Percentiles rank a stretch among this genome's conserved stretches.
Evolutionary conservation across 495 filamentous ascomycete species (phyloP).

Genomic region (Lophiotrema nucula): DNA sequence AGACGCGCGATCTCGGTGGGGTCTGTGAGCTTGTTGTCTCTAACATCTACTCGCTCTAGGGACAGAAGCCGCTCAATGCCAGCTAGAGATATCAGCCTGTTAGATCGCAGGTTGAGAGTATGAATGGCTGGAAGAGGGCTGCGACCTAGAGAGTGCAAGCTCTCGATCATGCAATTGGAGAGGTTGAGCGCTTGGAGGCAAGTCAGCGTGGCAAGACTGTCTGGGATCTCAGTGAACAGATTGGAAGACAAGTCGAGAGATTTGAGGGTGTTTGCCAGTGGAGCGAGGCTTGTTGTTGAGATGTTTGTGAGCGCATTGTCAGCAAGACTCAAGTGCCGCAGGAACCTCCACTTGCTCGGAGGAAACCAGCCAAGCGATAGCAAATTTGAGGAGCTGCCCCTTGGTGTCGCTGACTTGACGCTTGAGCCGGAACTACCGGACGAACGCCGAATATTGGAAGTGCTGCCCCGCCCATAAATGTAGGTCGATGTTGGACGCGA

Average conservation of each 20-base stretch:
- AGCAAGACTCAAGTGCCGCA: conserved; percentile 84
- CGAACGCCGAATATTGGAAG: conserved; percentile 74
- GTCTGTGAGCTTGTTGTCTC: conserved; percentile 88
- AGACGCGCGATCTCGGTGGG: conserved; percentile 87
- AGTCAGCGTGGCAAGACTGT: conserved; percentile 77
- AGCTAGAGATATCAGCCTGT: conserved; percentile 82
- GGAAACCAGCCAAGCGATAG: conserved; percentile 64
- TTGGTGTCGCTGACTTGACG: conserved; percentile 65
- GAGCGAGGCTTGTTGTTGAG: conserved; percentile 67
- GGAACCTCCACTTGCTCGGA: conserved; percentile 86
- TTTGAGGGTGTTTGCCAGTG: conserved; percentile 79
- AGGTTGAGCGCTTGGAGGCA: conserved; percentile 85
- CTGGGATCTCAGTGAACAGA: conserved; percentile 85
- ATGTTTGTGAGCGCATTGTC: conserved; percentile 87
- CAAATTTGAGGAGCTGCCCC: conserved; percentile 72
- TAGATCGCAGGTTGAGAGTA: conserved; percentile 85
- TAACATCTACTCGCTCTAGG: conserved; percentile 82
- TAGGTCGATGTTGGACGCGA: conserved; percentile 66
- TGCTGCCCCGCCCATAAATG: conserved; percentile 53
- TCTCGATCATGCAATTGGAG: conserved; percentile 96
- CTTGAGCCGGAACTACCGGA: conserved; percentile 93
- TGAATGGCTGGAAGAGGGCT: conserved; percentile 91
- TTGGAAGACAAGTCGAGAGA: conserved; percentile 92
- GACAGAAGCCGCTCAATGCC: conserved; percentile 87
- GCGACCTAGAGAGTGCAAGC: conserved; percentile 79